Evolutionary conservation across 1,284 basidiomycete genomes (phyloP), one percentile per base, ranked within the genome.

Genomic region (Leccinum subfulvum): DNA sequence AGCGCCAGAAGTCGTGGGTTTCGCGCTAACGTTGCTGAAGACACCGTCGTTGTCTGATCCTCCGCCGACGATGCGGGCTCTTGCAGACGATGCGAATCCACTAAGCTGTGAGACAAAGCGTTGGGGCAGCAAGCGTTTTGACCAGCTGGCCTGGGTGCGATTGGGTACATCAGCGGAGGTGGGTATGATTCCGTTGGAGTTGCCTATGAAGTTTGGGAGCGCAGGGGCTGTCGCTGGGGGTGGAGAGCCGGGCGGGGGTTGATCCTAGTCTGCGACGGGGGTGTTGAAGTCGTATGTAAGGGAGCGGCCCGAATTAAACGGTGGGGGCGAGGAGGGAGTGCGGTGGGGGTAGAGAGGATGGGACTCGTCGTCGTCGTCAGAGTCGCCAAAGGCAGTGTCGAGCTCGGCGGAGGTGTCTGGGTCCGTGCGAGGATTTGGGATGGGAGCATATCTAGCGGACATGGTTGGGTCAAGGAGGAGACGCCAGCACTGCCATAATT

Each of bases 1-100:
- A 16, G 84, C 77, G 53, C 83, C 81, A 23, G 79, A 71, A 51
- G 84, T 80, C 13, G 65, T 63, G 1, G 97, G 97, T 73, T 98
- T 97, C 3, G 97, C 97, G 52, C 89, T 91, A 26, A 99, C 88
- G 75, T 99, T 99, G 54, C 90, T 91, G 77, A 99, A 99, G 8
- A 99, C 96, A 28, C 97, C 97, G 67, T 97, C 95, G 70, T 96
- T 95, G 56, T 81, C 79, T 6, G 83, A 84, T 0, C 95, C 95
- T 10, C 93, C 88, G 23, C 91, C 94, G 39, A 90, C 77, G 33
- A 61, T 18, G 13, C 37, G 63, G 26, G 62, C 14, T 59, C 66
- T 55, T 21, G 30, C 52, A 23, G 63, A 58, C 10, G 56, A 18
- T 11, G 53, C 69, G 14, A 83, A 82, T 3, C 77, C 76, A 10